Conservation (phyloP, 2,329 filamentous ascomycete species). For the Drechslera avenae region DNA sequence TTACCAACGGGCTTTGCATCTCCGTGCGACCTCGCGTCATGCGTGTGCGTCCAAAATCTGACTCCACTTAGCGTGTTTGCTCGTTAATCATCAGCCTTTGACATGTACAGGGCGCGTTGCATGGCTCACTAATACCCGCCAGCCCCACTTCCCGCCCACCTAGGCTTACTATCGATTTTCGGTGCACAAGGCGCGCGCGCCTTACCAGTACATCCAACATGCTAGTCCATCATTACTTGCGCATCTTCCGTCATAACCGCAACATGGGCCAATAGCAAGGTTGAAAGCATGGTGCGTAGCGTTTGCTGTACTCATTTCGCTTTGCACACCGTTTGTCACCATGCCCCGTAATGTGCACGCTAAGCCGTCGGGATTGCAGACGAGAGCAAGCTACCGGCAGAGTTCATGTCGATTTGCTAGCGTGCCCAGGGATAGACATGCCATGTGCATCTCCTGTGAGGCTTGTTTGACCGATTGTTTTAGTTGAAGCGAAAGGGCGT, state of each 20-base stretch:
- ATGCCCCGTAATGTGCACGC: not conserved
- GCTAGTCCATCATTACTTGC: not conserved
- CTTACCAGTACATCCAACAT: not conserved
- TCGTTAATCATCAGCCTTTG: not conserved
- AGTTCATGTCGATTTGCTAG: not conserved
- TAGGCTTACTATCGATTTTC: too few species aligned
- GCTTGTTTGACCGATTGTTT: too few species aligned
- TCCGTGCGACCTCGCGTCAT: not conserved
- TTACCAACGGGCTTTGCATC: not conserved
- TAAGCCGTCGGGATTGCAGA: not conserved
- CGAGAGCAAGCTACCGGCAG: not conserved
- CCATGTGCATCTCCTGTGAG: not conserved
- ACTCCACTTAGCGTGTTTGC: not conserved
- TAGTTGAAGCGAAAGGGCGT: not conserved
- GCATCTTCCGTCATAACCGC: not conserved
- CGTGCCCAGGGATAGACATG: not conserved
- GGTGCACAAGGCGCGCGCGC: slow-evolving; percentile 8
- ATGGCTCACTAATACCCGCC: not conserved
- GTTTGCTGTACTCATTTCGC: not conserved
- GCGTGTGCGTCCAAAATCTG: not conserved
- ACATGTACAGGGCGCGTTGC: slow-evolving; percentile 12
- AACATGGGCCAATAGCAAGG: not conserved
- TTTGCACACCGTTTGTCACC: not conserved
- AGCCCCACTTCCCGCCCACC: slow-evolving; percentile 1
- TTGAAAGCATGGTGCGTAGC: not conserved